A percentile compares a stretch with the other conserved stretches of the same genome.
Conservation (phyloP, 768 basidiomycete genomes). For the Boletus pseudo-olivaceus region DNA sequence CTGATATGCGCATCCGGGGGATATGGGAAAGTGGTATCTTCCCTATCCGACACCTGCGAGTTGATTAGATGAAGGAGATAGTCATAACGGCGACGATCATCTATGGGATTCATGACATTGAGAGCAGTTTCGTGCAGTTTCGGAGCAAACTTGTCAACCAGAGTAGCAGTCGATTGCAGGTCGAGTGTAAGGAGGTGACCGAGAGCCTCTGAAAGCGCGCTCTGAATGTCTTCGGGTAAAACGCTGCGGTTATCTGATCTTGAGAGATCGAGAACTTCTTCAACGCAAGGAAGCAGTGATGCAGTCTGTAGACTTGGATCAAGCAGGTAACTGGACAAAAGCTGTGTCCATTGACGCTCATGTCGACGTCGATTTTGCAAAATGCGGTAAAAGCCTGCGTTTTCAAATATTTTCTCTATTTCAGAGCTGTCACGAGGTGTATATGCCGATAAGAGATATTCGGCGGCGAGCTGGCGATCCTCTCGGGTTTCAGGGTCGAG, state of each 20-base stretch:
- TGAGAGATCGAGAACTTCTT: constrained; percentile 55
- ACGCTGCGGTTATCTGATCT: constrained; percentile 44
- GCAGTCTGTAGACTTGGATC: constrained; percentile 60
- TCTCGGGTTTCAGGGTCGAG: constrained; percentile 75
- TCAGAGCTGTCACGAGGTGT: constrained; percentile 75
- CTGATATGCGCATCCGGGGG: constrained; percentile 42
- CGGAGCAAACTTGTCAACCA: constrained; percentile 71
- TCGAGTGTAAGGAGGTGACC: constrained; percentile 60
- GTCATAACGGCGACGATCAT: constrained; percentile 56
- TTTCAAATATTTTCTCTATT: constrained; percentile 66
- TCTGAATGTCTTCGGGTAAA: constrained; percentile 54
- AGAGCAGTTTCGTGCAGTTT: constrained; percentile 64
- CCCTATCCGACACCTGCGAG: constrained; percentile 41
- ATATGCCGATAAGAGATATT: constrained; percentile 89
- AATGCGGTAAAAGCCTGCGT: constrained; percentile 89
- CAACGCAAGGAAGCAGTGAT: constrained; percentile 64
- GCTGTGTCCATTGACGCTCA: constrained; percentile 69
- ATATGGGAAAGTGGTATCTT: constrained; percentile 23
- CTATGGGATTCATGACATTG: constrained; percentile 40
- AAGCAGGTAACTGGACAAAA: constrained; percentile 70
- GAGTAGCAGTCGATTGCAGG: constrained; percentile 61
- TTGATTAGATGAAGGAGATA: constrained; percentile 78
- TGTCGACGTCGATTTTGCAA: constrained; percentile 76
- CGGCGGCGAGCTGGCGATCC: constrained; percentile 91
- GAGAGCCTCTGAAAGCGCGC: constrained; percentile 55